Base-by-base conservation (phyloP, 495 filamentous ascomycete genomes). In the Diplogelasinospora grovesii region DNA sequence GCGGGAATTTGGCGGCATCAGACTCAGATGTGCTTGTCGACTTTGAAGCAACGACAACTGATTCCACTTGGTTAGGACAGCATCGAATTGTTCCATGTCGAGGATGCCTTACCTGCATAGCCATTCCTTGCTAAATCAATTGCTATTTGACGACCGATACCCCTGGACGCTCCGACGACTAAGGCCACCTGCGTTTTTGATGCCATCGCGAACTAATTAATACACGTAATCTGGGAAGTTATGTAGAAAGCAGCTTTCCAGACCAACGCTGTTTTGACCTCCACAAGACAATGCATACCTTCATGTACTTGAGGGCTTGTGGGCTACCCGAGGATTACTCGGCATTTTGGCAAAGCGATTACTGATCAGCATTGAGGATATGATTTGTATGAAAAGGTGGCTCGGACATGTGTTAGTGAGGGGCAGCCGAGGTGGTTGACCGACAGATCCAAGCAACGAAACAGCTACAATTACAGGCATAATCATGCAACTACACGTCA, bases 41-140 rank as follows among this genome's bases (percentile, higher is more conserved):
- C 58, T 89, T 92, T n/a, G 85, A 84, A 14, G 83, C 75, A 8
- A 90, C 74, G 48, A 89, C 79, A 37, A 92, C 87, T 93, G 14
- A 16, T 3, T 6, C 5, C 20, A 13, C n/a, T 40, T 2, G 13
- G 25, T 6, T 27, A 32, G n/a, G n/a, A n/a, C n/a, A n/a, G n/a
- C n/a, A 31, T 15, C 7, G 10, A 37, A 22, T 40, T 20, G 23
- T 6, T 9, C n/a, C 18, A 18, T 22, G 2, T n/a, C 25, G 9
- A 32, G 26, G 15, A 39, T 36, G 2, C 37, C 67, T 38, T 61
- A 82, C 85, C 83, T 30, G 71, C 64, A 49, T 90, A 92, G 16
- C 79, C 80, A 35, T 79, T 72, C 48, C 69, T 75, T 11, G 83
- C 82, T 1, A 89, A 66, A 51, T 84, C 79, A 52, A 92, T 75